phyloP scores from a whole-genome alignment of 2,329 filamentous ascomycete species.

The Diaporthe australafricana region DNA sequence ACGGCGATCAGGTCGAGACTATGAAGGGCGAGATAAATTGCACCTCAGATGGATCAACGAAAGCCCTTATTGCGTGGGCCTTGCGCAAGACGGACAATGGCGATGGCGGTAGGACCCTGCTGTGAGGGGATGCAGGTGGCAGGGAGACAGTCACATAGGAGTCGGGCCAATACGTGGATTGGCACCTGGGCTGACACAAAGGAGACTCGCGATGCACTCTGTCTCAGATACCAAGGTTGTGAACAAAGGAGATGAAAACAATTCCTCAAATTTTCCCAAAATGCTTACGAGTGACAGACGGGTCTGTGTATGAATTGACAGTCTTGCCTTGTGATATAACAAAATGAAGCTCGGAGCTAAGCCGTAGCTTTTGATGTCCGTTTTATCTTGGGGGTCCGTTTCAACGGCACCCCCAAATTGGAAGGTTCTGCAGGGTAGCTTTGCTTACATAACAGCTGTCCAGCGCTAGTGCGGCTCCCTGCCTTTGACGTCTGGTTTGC shows the following conservation, averaged over 20 bases:
- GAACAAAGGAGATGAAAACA: neutral
- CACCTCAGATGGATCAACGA: neutral
- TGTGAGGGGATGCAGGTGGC: neutral
- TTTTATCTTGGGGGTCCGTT: neutral
- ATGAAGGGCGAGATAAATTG: conserved; percentile 19
- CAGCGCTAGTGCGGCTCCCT: neutral
- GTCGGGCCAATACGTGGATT: neutral
- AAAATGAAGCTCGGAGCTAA: neutral
- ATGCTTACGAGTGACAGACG: neutral
- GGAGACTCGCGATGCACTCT: neutral
- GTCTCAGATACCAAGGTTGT: neutral
- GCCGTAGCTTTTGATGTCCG: too few relatives aligned
- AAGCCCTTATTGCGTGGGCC: conserved; percentile 22
- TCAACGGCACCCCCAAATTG: too few relatives aligned
- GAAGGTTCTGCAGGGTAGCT: neutral
- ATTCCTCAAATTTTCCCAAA: neutral
- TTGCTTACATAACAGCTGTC: neutral
- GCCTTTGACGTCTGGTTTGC: conserved; percentile 14
- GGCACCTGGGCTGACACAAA: neutral
- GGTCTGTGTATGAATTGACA: neutral
- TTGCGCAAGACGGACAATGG: neutral
- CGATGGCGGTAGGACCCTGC: neutral
- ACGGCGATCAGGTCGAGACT: neutral
- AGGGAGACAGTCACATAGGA: neutral
- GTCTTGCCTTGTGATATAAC: neutral